Conservation (phyloP, 148 eudicot genomes). For the Cornus suecica region DNA sequence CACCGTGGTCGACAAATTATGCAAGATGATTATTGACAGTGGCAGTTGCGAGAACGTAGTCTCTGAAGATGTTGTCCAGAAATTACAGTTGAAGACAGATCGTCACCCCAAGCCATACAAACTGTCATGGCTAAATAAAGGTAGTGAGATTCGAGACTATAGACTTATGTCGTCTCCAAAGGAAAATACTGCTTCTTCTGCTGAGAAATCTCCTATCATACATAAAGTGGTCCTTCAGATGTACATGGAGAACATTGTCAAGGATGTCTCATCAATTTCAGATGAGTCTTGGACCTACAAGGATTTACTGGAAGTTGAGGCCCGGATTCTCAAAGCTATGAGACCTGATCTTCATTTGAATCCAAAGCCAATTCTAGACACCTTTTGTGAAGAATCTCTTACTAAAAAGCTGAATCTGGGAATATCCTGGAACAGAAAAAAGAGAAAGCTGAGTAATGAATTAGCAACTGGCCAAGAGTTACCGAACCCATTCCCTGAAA, state of each 20-base stretch:
- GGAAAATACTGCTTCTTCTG: not conserved
- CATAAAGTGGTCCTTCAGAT: slow-evolving; percentile 11
- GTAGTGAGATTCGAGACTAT: slow-evolving; percentile 11
- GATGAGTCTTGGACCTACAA: slow-evolving; percentile 20
- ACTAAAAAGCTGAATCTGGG: slow-evolving; percentile 9
- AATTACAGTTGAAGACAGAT: too few species aligned
- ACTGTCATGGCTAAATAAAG: too few species aligned
- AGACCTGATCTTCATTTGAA: slow-evolving; percentile 13
- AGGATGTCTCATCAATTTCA: slow-evolving; percentile 8
- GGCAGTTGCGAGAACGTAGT: too few species aligned
- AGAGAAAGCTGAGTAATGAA: slow-evolving; percentile 7
- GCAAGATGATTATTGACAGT: too few species aligned
- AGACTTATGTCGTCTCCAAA: not conserved
- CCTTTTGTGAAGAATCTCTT: not conserved
- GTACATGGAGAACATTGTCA: slow-evolving; percentile 14
- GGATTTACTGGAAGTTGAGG: slow-evolving; percentile 13
- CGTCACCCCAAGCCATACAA: too few species aligned
- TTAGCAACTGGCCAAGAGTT: not conserved
- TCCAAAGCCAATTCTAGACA: slow-evolving; percentile 12
- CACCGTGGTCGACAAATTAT: too few species aligned
- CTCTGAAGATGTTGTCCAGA: too few species aligned
- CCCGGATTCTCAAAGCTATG: slow-evolving; percentile 13
- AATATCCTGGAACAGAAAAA: slow-evolving; percentile 8
- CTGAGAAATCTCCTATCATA: not conserved
- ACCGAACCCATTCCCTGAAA: not conserved